phyloP scores from a whole-genome alignment of 306 rosid species.

The Albizia julibrissin region DNA sequence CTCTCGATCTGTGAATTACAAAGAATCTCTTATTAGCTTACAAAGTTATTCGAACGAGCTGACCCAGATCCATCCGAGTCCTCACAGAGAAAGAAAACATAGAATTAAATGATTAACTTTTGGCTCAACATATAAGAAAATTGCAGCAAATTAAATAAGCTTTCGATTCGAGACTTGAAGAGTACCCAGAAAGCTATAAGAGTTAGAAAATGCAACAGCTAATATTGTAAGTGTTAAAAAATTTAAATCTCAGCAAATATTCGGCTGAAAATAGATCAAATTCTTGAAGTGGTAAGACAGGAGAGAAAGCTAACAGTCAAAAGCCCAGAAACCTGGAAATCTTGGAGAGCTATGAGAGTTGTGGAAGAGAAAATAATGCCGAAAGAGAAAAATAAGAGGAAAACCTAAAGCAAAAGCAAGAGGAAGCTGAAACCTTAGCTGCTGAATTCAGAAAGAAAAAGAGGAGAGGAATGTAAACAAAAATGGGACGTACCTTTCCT shows the following conservation, averaged over 20 bases:
- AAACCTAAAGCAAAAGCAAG: not conserved
- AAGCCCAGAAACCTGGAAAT: conserved; percentile 40
- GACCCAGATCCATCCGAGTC: not conserved
- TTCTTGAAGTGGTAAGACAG: not conserved
- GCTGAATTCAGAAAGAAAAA: not conserved
- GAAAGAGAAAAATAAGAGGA: not conserved
- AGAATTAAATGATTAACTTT: not conserved
- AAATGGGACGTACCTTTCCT: not conserved
- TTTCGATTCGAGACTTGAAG: not conserved
- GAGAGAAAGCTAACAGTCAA: conserved; percentile 31
- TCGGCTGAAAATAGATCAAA: conserved; percentile 3
- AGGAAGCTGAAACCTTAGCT: not conserved
- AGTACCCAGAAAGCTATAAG: conserved; percentile 10
- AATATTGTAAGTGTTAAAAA: not conserved
- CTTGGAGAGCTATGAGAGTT: not conserved
- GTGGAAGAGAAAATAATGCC: not conserved
- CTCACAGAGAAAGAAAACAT: conserved; percentile 16
- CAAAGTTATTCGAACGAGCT: too few relatives aligned
- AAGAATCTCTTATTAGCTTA: not conserved
- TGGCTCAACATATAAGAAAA: not conserved
- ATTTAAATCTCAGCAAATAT: not conserved
- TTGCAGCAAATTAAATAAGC: conserved; percentile 4
- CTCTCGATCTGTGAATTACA: not conserved
- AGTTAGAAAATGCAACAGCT: conserved; percentile 1
- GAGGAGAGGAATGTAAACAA: not conserved